Conservation (phyloP, 2,329 filamentous ascomycete genomes). For the Graphiopsis chlorocephala region DNA sequence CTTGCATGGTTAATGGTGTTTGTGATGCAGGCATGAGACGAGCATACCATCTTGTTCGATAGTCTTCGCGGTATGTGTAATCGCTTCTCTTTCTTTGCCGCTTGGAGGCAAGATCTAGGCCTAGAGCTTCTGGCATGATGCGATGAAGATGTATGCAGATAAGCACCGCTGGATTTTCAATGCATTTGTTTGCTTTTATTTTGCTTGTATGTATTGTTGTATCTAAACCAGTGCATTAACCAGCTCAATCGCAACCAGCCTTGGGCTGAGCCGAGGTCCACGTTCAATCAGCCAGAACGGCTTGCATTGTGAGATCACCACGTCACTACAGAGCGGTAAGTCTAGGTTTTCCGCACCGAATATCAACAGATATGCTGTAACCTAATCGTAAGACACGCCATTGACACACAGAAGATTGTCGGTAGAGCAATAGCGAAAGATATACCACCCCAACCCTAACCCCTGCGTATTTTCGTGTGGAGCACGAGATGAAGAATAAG, state of each 20-base stretch:
- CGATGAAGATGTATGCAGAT: not conserved
- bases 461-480: not conserved
- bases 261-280: not conserved
- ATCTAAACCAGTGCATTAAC: no score
- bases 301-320: not conserved
- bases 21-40: not conserved
- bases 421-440: not conserved
- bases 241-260: no score
- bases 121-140: constrained; percentile 10
- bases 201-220: not conserved
- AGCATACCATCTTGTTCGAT: constrained; percentile 76
- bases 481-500: not conserved
- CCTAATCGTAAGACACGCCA: no score
- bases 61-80: constrained; percentile 76
- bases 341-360: not conserved
- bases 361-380: not conserved
- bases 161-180: not conserved
- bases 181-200: not conserved
- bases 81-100: constrained; percentile 55
- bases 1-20: constrained; percentile 1
- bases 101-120: constrained; percentile 24
- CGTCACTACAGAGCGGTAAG: not conserved
- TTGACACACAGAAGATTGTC: not conserved
- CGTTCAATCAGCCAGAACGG: no score
- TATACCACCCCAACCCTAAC: not conserved